phyloP scores from a whole-genome alignment of 257 asterid genomes.

The Lithospermum erythrorhizon region DNA sequence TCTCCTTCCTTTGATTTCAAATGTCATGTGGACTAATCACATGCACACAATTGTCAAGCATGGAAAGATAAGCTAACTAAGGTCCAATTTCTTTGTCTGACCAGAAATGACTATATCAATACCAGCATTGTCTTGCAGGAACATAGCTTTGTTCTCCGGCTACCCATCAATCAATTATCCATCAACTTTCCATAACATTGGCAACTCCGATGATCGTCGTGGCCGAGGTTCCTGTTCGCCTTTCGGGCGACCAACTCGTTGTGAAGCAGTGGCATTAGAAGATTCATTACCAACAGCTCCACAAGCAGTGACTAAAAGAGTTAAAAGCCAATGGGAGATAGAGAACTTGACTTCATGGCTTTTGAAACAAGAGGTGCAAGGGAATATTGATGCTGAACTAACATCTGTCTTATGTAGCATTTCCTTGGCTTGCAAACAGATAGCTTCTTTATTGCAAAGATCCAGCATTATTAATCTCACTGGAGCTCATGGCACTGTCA shows the following conservation, averaged over 20 bases:
- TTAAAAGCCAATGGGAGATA: slow-evolving; percentile 42
- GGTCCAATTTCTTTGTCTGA: slow-evolving; percentile 2
- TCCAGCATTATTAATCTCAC: slow-evolving; percentile 68
- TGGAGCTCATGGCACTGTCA: slow-evolving; percentile 69
- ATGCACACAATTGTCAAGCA: slow-evolving; percentile 40
- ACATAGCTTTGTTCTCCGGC: slow-evolving; percentile 22
- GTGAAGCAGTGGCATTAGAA: slow-evolving; percentile 41
- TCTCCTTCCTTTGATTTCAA: no score
- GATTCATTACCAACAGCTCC: slow-evolving; percentile 8
- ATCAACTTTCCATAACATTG: slow-evolving; percentile 21
- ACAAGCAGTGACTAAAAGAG: slow-evolving; percentile 13
- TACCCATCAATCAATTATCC: slow-evolving; percentile 29
- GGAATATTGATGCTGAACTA: slow-evolving; percentile 63
- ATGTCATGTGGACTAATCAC: slow-evolving; percentile 14
- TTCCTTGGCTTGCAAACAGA: slow-evolving; percentile 79
- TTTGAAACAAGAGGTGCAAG: slow-evolving; percentile 54
- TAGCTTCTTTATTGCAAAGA: slow-evolving; percentile 63
- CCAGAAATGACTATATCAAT: slow-evolving; percentile 42
- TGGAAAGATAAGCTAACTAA: slow-evolving; percentile 29
- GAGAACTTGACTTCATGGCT: slow-evolving; percentile 70
- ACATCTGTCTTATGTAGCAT: slow-evolving; percentile 69
- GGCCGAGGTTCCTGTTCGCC: slow-evolving; percentile 9
- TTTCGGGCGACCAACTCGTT: slow-evolving; percentile 13
- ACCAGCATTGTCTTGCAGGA: slow-evolving; percentile 22
- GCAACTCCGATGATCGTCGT: slow-evolving; percentile 1